Percentiles rank a stretch among this genome's conserved stretches.
These are phyloP conservation scores for Coniella lustricola DNA, from an alignment of 2,329 filamentous ascomycete genomes.

Conservation along the genomic window DNA sequence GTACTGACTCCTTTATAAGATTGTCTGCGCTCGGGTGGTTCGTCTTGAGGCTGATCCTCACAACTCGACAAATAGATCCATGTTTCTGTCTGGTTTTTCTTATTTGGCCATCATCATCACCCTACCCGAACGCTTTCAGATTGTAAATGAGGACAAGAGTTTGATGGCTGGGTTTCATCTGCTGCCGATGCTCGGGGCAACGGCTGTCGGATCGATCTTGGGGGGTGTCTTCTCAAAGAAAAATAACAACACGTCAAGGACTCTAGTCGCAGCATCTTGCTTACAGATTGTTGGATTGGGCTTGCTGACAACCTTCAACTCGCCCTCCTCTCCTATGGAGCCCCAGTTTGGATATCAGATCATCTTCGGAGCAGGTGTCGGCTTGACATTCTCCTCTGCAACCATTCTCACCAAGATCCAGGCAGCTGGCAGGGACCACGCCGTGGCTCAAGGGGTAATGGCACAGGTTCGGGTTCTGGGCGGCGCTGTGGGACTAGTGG, in stretches of 20 bases:
- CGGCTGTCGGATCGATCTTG: slow-evolving; percentile 49
- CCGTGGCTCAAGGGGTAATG: slow-evolving; percentile 52
- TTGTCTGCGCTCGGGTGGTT: background rate
- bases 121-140: slow-evolving; percentile 54
- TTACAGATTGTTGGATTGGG: slow-evolving; percentile 47
- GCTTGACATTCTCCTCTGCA: slow-evolving; percentile 48
- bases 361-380: slow-evolving; percentile 52
- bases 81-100: slow-evolving; percentile 49
- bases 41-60: background rate
- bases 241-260: slow-evolving; percentile 46
- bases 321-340: slow-evolving; percentile 24
- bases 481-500: slow-evolving; percentile 50
- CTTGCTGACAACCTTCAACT: slow-evolving; percentile 39
- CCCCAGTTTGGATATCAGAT: slow-evolving; percentile 48
- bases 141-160: slow-evolving; percentile 46
- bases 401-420: slow-evolving; percentile 53
- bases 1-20: slow-evolving; percentile 17
- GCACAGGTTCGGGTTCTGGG: slow-evolving; percentile 55
- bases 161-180: slow-evolving; percentile 51
- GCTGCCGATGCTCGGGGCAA: slow-evolving; percentile 50
- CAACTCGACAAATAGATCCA: slow-evolving; percentile 33
- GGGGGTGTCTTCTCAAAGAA: slow-evolving; percentile 47
- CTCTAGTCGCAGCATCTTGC: slow-evolving; percentile 40
- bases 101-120: slow-evolving; percentile 53
- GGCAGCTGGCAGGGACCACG: slow-evolving; percentile 40